Evolutionary conservation across 2,329 filamentous ascomycete species (phyloP), one percentile per base, ranked within the genome.

Genomic region (Apiospora marii): DNA sequence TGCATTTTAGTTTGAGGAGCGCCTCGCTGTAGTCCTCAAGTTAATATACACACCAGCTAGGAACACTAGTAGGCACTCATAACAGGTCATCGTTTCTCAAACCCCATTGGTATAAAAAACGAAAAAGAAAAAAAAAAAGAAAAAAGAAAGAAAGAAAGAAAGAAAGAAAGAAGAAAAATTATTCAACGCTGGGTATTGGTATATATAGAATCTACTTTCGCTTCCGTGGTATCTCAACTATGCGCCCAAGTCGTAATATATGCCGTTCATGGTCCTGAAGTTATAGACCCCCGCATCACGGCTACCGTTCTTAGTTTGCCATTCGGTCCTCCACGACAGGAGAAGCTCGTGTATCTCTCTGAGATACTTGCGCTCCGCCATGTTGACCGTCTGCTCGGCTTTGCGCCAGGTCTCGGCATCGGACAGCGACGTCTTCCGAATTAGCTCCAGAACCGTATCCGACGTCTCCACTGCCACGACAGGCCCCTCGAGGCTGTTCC

Each of bases 271-370:
- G 13, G 94, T 97, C 73, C 95, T 87, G 78, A 97, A 98, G 78
- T 98, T 98, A 83, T 97, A 98, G 70, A 98, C 89, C 83, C 97
- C 97, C 14, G 94, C 93, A 80, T 95, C 93, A 67, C 89, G 88
- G 34, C 88, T 87, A 12, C 87, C 88, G 4, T 86, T 81, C 75
- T 85, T 85, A 73, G 76, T 83, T 84, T 85, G 87, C 83, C 85
- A 91, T 86, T 80, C 88, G 83, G 76, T 85, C 82, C 80, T 90
- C 90, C 85, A 96, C 83, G 78, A 88, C 83, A 79, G 84, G 70
- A 98, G 85, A 81, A 96, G 86, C 74, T 94, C 92, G 79, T 96
- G 93, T 58, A 98, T 88, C 79, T 98, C 94, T 41, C 91, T 88
- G 64, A 97, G 85, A 79, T 98, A 98, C 79, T 93, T 92, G 77